phyloP scores from a whole-genome alignment of 352 stramenopile species.

The Globisporangium takayamanum region DNA sequence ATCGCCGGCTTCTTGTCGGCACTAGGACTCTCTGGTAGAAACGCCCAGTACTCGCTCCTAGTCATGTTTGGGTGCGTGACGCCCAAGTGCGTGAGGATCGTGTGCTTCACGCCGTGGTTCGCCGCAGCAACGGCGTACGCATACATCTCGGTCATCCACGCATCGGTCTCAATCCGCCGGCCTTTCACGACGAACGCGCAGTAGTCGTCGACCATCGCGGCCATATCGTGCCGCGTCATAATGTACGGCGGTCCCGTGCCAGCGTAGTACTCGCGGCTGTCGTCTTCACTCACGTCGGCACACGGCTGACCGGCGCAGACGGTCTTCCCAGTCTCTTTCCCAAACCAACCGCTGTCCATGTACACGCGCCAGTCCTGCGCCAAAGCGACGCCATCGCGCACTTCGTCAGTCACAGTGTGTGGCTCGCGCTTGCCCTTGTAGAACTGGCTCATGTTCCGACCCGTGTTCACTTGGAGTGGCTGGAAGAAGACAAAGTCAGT shows the following conservation, averaged over 20 bases:
- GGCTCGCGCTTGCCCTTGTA: conserved; percentile 18
- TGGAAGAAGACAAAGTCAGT: conserved; percentile 13
- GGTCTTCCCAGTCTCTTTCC: conserved; percentile 3
- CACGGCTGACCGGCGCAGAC: conserved; percentile 4
- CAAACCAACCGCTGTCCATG: conserved; percentile 19
- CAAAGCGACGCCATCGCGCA: conserved; percentile 15
- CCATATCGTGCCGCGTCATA: conserved; percentile 24
- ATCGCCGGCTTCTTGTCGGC: conserved; percentile 8
- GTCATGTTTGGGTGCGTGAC: conserved; percentile 31
- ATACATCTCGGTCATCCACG: conserved; percentile 62
- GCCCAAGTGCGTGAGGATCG: conserved; percentile 36
- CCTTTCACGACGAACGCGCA: conserved; percentile 14
- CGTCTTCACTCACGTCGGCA: conserved; percentile 1
- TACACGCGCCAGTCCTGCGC: conserved; percentile 13
- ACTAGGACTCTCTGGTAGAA: conserved; percentile 20
- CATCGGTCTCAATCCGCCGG: conserved; percentile 12
- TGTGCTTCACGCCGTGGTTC: conserved; percentile 53
- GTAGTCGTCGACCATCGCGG: conserved; percentile 23
- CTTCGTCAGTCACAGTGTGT: conserved; percentile 10
- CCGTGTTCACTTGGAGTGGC: conserved; percentile 13
- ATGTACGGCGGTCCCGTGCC: conserved; percentile 24
- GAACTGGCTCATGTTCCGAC: conserved; percentile 7
- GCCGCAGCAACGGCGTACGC: conserved; percentile 39
- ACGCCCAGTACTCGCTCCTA: conserved; percentile 37
- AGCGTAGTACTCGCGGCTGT: conserved; percentile 21